phyloP scores from a whole-genome alignment of 495 filamentous ascomycete genomes.

The Daldinia grandis region DNA sequence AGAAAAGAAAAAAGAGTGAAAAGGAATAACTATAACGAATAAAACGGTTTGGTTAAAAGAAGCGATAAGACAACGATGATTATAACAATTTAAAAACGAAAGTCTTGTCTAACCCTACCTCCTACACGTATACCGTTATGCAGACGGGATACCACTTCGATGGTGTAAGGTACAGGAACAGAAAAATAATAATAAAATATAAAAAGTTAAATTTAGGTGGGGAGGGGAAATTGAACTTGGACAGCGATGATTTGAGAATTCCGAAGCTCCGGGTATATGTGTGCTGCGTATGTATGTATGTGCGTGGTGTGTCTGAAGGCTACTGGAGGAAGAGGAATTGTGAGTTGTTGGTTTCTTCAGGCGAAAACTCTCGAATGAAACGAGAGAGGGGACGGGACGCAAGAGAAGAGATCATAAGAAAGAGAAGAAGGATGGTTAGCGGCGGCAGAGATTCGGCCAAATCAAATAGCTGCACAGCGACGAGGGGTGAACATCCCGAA shows the following conservation, averaged over 20 bases:
- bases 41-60: not conserved
- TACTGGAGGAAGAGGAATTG: constrained; percentile 33
- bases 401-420: constrained; percentile 4
- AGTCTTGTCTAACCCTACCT: constrained; percentile 35
- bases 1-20: not conserved
- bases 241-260: constrained; percentile 40
- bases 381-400: not conserved
- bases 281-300: constrained; percentile 22
- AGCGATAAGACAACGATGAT: constrained; percentile 7
- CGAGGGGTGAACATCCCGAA: constrained; percentile 23
- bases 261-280: constrained; percentile 18
- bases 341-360: constrained; percentile 32
- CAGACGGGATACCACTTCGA: constrained; percentile 29
- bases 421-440: constrained; percentile 24
- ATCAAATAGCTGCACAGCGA: constrained; percentile 35
- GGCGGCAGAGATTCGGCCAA: constrained; percentile 43
- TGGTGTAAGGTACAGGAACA: constrained; percentile 40
- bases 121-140: constrained; percentile 24
- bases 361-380: constrained; percentile 16
- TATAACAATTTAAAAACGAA: constrained; percentile 6
- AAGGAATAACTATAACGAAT: not conserved
- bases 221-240: constrained; percentile 28
- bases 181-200: constrained; percentile 14
- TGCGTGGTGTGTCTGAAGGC: constrained; percentile 37
- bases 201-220: constrained; percentile 20